Conservation (phyloP, 140 eudicot genomes). For the Stevia rebaudiana region DNA sequence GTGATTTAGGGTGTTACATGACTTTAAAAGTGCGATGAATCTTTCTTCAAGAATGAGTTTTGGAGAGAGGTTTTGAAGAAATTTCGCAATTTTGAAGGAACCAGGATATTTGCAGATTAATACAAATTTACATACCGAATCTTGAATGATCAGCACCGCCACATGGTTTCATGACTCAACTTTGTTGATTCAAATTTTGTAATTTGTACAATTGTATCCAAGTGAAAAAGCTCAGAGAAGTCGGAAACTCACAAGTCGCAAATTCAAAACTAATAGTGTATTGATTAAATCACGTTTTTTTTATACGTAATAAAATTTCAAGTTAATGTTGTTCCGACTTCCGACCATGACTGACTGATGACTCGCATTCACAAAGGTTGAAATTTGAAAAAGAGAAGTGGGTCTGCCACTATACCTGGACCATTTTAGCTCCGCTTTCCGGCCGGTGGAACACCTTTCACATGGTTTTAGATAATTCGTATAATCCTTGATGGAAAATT, state of each 20-base stretch:
- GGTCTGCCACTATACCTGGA: too few relatives aligned
- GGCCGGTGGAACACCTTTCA: slow-evolving; percentile 9
- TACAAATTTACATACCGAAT: background rate
- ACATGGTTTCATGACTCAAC: background rate
- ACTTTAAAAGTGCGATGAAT: slow-evolving; percentile 44
- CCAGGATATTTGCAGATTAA: background rate
- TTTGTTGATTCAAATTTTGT: background rate
- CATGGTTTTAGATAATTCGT: too few relatives aligned
- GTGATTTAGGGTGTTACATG: slow-evolving; percentile 49
- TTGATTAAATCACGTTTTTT: too few relatives aligned
- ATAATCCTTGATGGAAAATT: too few relatives aligned
- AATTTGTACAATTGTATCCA: background rate
- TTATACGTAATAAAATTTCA: background rate
- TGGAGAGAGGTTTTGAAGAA: slow-evolving; percentile 20
- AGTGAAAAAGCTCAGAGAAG: background rate
- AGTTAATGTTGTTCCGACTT: slow-evolving; percentile 9
- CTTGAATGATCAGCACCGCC: background rate
- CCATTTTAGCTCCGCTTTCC: background rate
- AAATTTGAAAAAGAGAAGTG: background rate
- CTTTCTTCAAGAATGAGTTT: slow-evolving; percentile 44
- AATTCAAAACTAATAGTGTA: too few relatives aligned
- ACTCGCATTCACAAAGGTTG: background rate
- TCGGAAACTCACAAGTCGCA: too few relatives aligned
- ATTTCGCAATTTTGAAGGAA: slow-evolving; percentile 37
- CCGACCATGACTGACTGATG: slow-evolving; percentile 5